These are phyloP conservation scores for Cordyceps fumosorosea DNA, from an alignment of 2,329 filamentous ascomycete species.

Conservation along the genomic window DNA sequence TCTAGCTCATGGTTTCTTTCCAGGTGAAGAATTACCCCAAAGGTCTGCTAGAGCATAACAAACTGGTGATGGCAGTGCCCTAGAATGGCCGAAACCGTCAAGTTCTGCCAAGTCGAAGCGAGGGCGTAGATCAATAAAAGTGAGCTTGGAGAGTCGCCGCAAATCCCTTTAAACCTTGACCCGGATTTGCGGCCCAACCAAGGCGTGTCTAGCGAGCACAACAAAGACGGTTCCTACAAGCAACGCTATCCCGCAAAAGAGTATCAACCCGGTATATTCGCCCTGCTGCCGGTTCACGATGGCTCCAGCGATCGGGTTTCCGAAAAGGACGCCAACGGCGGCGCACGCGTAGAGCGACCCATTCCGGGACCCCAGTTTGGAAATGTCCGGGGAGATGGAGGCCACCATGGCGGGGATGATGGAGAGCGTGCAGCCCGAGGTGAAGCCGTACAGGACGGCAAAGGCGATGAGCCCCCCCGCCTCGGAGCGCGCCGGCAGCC, in stretches of 20 bases:
- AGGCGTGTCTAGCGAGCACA: neutral
- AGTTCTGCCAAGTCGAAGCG: too few species aligned
- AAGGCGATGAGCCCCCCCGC: conserved; percentile 15
- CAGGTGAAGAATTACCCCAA: too few species aligned
- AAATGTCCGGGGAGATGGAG: conserved; percentile 32
- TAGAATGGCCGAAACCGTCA: too few species aligned
- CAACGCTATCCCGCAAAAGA: neutral
- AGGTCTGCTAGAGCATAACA: too few species aligned
- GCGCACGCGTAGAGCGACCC: neutral
- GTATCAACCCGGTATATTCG: neutral
- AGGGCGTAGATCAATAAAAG: too few species aligned
- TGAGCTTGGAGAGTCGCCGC: too few species aligned
- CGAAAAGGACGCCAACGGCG: neutral
- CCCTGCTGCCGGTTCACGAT: neutral
- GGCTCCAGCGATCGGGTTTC: neutral
- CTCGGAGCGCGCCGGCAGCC: neutral
- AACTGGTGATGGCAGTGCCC: too few species aligned
- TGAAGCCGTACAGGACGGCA: conserved; percentile 23
- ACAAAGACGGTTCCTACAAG: neutral
- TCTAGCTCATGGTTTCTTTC: too few species aligned
- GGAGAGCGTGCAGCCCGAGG: conserved; percentile 23
- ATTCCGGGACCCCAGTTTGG: conserved; percentile 28
- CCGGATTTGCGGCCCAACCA: neutral
- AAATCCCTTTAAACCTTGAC: neutral
- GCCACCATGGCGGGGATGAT: conserved; percentile 31